These are phyloP conservation scores for Plenodomus lindquistii DNA, from an alignment of 2,329 filamentous ascomycete genomes.

Conservation along the genomic window DNA sequence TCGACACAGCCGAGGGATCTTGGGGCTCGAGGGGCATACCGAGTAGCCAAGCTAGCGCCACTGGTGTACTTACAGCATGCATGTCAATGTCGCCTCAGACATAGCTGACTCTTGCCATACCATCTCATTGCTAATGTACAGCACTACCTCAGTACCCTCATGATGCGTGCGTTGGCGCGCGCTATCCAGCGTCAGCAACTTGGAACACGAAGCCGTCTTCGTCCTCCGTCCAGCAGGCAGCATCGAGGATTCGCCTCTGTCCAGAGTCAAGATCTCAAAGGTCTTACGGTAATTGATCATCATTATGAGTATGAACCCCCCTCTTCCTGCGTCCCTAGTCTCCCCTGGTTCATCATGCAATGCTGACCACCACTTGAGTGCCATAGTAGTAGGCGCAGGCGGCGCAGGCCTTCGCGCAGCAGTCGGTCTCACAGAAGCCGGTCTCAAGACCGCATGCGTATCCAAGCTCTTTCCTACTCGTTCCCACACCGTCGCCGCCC, in stretches of 20 bases:
- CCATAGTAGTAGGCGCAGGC: constrained; percentile 57
- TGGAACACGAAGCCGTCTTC: constrained; percentile 8
- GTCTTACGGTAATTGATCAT: constrained; percentile 37
- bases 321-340: background rate
- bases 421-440: constrained; percentile 66
- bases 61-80: constrained; percentile 6
- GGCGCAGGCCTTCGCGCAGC: constrained; percentile 67
- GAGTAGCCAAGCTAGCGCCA: constrained; percentile 20
- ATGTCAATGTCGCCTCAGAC: constrained; percentile 7
- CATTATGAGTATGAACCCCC: constrained; percentile 36
- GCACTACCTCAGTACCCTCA: background rate
- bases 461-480: constrained; percentile 67
- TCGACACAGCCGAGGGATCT: constrained; percentile 26
- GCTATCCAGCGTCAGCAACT: constrained; percentile 22
- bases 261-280: constrained; percentile 18
- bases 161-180: constrained; percentile 32
- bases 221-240: constrained; percentile 3
- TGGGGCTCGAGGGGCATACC: background rate
- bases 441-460: constrained; percentile 67
- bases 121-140: background rate
- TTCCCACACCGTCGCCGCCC: constrained; percentile 68
- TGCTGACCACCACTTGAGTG: constrained; percentile 25
- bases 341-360: background rate
- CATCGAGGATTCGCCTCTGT: constrained; percentile 22
- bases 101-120: background rate